Conservation (phyloP, 176 grass and related monocot genomes). For the Aegilops bicornis region DNA sequence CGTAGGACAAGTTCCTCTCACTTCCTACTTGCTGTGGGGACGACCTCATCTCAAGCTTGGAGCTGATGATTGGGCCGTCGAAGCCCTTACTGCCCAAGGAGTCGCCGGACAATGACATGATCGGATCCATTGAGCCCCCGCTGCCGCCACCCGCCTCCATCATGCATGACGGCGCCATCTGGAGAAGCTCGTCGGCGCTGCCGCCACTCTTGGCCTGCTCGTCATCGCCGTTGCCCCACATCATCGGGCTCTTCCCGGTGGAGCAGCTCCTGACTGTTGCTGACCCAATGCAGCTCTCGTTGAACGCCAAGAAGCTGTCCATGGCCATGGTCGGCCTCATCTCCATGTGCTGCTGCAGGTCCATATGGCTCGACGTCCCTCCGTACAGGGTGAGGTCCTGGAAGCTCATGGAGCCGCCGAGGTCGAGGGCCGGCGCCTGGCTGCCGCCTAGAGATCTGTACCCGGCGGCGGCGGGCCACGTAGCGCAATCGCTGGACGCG, state of each 20-base stretch:
- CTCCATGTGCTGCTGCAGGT: conserved; percentile 73
- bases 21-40: conserved; percentile 58
- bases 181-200: conserved; percentile 44
- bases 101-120: conserved; percentile 48
- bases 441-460: conserved; percentile 58
- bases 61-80: conserved; percentile 29
- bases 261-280: conserved; percentile 38
- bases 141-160: not conserved
- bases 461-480: conserved; percentile 19
- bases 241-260: conserved; percentile 62
- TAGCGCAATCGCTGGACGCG: conserved; percentile 31
- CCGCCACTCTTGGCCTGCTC: conserved; percentile 44
- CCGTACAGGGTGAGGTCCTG: conserved; percentile 76
- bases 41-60: conserved; percentile 60
- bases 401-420: conserved; percentile 56
- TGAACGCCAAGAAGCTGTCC: conserved; percentile 50
- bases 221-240: conserved; percentile 55
- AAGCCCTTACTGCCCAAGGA: conserved; percentile 58
- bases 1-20: conserved; percentile 74
- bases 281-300: conserved; percentile 38
- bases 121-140: conserved; percentile 49
- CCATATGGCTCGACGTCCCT: conserved; percentile 45
- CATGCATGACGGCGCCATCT: conserved; percentile 31
- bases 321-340: conserved; percentile 52
- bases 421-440: conserved; percentile 35